Evolutionary conservation across 768 basidiomycete genomes (phyloP), one percentile per base, ranked within the genome.

Genomic region (Lentinula guzmanii): DNA sequence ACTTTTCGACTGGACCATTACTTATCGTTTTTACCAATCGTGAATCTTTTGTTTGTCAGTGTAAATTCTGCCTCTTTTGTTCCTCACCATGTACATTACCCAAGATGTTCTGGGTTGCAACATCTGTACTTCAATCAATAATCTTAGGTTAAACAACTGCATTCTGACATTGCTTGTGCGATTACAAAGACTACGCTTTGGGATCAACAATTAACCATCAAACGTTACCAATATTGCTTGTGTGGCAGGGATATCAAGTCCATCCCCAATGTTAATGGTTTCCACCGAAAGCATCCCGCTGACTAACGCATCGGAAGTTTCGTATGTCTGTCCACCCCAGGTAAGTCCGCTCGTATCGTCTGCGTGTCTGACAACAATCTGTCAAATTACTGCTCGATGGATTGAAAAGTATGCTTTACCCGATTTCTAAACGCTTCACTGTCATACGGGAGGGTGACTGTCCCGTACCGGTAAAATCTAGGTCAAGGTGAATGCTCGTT

Each of bases 401-500:
- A 50, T 18, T 48, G 24, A 43, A 28, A 43, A 34, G 46, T 57
- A 13, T 18, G 16, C 65, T 75, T 61, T 64, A 83, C 83, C 72
- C 71, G 51, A 86, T 80, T 1, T 70, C 64, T 16, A 86, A 72
- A 43, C 79, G 70, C 69, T 86, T 86, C 34, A 85, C 70, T n/a
- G 69, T 66, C 69, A 80, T 76, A 10, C 61, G 66, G 7, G 61
- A 63, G 3, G 77, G 74, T 4, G 69, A 41, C 21, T 46, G 50
- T 1, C 65, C 68, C 42, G 35, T 65, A 5, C 67, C 73, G 31
- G 68, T 62, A 64, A 84, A 78, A 18, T 60, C 61, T 5, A 86
- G 65, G 65, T 77, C 66, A 50, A 85, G 65, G 66, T 82, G 82
- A 2, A 72, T 70, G 16, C 71, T 76, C 1, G 66, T 71, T 16